Percentiles rank a stretch among this genome's conserved stretches.
These are phyloP conservation scores for Urostyla sp. DNA, from an alignment of 73 alveolate genomes.

Conservation along the genomic window DNA sequence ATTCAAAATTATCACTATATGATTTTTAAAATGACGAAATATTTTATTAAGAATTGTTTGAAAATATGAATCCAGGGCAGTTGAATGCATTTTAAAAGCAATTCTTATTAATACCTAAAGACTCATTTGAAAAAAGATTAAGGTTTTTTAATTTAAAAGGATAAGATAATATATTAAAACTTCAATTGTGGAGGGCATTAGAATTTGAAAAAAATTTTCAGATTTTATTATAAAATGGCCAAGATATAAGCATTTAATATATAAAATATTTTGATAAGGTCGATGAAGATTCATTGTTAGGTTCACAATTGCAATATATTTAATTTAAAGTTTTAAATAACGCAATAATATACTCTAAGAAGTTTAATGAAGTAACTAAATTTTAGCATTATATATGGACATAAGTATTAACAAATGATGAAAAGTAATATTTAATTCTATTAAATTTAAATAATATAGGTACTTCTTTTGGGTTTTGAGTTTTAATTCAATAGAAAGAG, in stretches of 20 bases:
- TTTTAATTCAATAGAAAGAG: constrained; percentile 28
- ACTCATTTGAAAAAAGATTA: not conserved
- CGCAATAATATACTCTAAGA: constrained; percentile 14
- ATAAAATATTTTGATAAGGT: not conserved
- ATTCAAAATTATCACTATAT: constrained; percentile 12
- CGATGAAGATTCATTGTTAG: not conserved
- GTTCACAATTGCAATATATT: not conserved
- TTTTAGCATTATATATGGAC: constrained; percentile 44
- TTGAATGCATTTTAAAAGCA: not conserved
- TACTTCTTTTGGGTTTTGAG: constrained; percentile 35
- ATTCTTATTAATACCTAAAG: not conserved
- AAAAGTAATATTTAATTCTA: constrained; percentile 8
- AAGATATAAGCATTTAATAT: constrained; percentile 30
- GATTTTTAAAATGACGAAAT: constrained; percentile 28
- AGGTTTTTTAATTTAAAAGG: not conserved
- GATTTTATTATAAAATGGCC: not conserved
- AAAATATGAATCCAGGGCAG: constrained; percentile 12
- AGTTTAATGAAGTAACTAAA: constrained; percentile 44
- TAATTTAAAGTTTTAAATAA: constrained; percentile 15
- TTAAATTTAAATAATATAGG: not conserved
- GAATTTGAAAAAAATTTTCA: constrained; percentile 36
- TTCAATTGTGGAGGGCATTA: constrained; percentile 47
- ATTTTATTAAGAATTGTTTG: not conserved
- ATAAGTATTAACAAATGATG: constrained; percentile 11
- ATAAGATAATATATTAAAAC: not conserved